Percentiles rank a stretch among this genome's conserved stretches.
Conservation (phyloP, 169 alveolate genomes). For the Toxoplasma gondii region DNA sequence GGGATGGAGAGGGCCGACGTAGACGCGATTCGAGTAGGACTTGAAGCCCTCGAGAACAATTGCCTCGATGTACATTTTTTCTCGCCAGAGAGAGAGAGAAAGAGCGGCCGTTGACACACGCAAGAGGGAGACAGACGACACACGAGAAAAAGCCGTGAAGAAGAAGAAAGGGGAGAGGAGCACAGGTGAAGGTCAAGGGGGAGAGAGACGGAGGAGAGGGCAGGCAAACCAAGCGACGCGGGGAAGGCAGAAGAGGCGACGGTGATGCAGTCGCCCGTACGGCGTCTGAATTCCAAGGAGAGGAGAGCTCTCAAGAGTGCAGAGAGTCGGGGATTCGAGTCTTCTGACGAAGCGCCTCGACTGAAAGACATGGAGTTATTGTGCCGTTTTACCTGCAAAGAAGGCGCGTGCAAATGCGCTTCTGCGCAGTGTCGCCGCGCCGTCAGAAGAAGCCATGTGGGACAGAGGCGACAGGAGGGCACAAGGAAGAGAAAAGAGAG, state of each 20-base stretch:
- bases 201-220: background rate
- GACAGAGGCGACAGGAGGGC: too few species aligned
- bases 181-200: background rate
- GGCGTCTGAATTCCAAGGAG: too few species aligned
- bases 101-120: background rate
- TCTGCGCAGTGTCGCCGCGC: too few species aligned
- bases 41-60: conserved; percentile 97
- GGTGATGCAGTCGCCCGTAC: too few species aligned
- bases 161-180: background rate
- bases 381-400: too few species aligned
- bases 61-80: conserved; percentile 93
- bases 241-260: background rate
- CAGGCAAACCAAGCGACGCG: background rate
- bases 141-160: background rate
- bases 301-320: too few species aligned
- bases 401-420: too few species aligned
- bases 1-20: conserved; percentile 63
- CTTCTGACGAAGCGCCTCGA: too few species aligned
- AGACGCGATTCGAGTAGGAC: conserved; percentile 80
- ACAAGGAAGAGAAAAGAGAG: too few species aligned
- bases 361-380: too few species aligned
- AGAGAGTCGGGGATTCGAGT: too few species aligned
- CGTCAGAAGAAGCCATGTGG: too few species aligned
- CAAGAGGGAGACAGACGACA: background rate
- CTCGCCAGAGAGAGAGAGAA: background rate